Percentiles rank a stretch among this genome's conserved stretches.
phyloP scores from a whole-genome alignment of 2,329 filamentous ascomycete genomes.

The Saccharata proteae region DNA sequence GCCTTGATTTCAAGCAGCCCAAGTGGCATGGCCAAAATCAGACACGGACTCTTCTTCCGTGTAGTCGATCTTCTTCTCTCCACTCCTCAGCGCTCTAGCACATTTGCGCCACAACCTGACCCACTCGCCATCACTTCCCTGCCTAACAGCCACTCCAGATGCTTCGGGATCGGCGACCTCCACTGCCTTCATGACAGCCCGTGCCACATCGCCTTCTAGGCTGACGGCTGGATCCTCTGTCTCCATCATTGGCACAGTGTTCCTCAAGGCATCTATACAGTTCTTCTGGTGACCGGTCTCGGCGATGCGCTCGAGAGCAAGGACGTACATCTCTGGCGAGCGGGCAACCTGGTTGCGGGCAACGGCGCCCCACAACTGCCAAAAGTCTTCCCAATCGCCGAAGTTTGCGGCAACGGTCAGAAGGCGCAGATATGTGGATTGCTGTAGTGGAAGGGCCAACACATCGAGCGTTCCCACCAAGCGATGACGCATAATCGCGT shows the following conservation, averaged over 20 bases:
- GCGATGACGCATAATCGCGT: neutral
- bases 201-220: constrained; percentile 32
- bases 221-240: constrained; percentile 40
- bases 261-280: constrained; percentile 39
- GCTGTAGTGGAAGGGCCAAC: constrained; percentile 15
- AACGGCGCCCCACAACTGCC: constrained; percentile 47
- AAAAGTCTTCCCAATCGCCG: constrained; percentile 45
- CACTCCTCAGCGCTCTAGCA: neutral
- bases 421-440: constrained; percentile 20
- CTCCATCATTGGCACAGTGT: constrained; percentile 48
- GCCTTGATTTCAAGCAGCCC: too few relatives aligned
- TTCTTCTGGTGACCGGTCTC: constrained; percentile 29
- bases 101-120: constrained; percentile 1
- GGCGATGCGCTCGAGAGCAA: constrained; percentile 40
- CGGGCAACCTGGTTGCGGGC: constrained; percentile 39
- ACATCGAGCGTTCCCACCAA: constrained; percentile 10
- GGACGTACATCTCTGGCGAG: constrained; percentile 42
- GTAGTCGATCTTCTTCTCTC: neutral
- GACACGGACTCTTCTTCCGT: too few relatives aligned
- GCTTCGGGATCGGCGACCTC: constrained; percentile 41
- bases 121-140: constrained; percentile 2
- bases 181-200: constrained; percentile 43
- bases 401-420: constrained; percentile 31
- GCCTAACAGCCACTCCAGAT: constrained; percentile 21
- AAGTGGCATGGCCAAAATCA: too few relatives aligned